These are phyloP conservation scores for Malbranchea cinnamomea DNA, from an alignment of 2,329 filamentous ascomycete species.

Conservation along the genomic window DNA sequence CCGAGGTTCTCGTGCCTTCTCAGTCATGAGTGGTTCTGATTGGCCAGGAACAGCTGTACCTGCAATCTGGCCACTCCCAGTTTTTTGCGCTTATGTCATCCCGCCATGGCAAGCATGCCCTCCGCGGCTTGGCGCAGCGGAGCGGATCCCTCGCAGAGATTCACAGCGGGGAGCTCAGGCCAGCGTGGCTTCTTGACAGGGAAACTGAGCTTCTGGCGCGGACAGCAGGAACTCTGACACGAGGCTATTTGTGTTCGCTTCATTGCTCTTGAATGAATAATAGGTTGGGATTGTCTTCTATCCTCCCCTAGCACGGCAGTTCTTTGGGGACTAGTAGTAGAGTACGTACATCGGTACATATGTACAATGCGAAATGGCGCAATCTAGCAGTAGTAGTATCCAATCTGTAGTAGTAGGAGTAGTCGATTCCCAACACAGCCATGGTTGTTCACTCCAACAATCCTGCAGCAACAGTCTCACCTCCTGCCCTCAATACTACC, in stretches of 20 bases:
- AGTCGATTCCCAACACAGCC: slow-evolving; percentile 1
- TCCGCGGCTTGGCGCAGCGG: too few species aligned
- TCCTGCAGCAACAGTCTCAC: slow-evolving; percentile 76
- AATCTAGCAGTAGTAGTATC: slow-evolving; percentile 1
- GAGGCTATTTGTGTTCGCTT: too few species aligned
- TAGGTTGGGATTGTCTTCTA: too few species aligned
- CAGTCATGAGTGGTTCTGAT: slow-evolving; percentile 4
- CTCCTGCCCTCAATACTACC: slow-evolving; percentile 65
- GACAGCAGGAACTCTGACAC: too few species aligned
- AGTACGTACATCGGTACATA: too few species aligned
- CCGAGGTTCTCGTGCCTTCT: slow-evolving; percentile 2
- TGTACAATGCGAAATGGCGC: neutral
- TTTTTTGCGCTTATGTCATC: slow-evolving; percentile 4
- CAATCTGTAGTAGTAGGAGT: neutral
- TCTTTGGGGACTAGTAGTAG: too few species aligned
- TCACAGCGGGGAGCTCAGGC: too few species aligned
- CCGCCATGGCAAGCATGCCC: neutral
- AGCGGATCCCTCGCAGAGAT: too few species aligned
- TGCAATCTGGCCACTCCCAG: slow-evolving; percentile 6
- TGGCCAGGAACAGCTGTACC: slow-evolving; percentile 5
- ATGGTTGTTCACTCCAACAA: slow-evolving; percentile 59
- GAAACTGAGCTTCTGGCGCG: too few species aligned
- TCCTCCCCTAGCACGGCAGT: too few species aligned
- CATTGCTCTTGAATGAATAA: too few species aligned
- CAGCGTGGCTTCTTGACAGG: too few species aligned